A percentile compares a stretch with the other conserved stretches of the same genome.
These are phyloP conservation scores for Penicillium sp. DNA, from an alignment of 2,329 filamentous ascomycete species.

Conservation along the genomic window DNA sequence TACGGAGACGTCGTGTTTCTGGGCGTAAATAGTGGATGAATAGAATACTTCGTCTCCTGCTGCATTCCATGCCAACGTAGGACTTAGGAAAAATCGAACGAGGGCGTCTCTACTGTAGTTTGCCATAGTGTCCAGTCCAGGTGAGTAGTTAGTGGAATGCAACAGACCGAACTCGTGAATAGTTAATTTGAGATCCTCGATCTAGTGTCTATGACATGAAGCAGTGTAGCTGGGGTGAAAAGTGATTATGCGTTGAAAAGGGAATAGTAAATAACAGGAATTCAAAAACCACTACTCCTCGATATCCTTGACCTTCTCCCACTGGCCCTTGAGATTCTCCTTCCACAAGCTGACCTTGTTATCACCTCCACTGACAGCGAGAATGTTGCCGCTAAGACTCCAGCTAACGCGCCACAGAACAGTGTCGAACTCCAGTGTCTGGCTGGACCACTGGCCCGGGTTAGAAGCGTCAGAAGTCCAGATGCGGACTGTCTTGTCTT, in stretches of 20 bases:
- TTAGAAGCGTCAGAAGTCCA: conserved; percentile 76
- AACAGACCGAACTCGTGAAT: neutral
- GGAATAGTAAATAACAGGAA: conserved; percentile 17
- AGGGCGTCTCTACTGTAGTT: neutral
- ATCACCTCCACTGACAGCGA: conserved; percentile 88
- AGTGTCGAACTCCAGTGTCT: conserved; percentile 80
- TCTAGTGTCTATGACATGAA: neutral
- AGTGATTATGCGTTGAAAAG: conserved; percentile 16
- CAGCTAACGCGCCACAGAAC: conserved; percentile 96
- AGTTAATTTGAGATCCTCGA: neutral
- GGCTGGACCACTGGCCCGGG: conserved; percentile 74
- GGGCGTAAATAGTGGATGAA: neutral
- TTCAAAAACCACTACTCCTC: conserved; percentile 60
- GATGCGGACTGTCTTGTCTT: conserved; percentile 96
- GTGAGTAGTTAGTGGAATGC: neutral
- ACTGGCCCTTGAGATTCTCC: conserved; percentile 92
- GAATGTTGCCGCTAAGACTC: conserved; percentile 93
- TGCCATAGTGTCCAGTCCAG: neutral
- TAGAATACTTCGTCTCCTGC: neutral
- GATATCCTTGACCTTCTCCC: conserved; percentile 96
- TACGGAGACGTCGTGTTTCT: conserved; percentile 17
- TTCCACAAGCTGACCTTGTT: conserved; percentile 99
- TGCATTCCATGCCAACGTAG: neutral
- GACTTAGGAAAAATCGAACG: neutral
- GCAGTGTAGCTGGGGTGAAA: neutral